These are phyloP conservation scores for Xylaria multiplex DNA, from an alignment of 2,329 filamentous ascomycete genomes.

Conservation along the genomic window DNA sequence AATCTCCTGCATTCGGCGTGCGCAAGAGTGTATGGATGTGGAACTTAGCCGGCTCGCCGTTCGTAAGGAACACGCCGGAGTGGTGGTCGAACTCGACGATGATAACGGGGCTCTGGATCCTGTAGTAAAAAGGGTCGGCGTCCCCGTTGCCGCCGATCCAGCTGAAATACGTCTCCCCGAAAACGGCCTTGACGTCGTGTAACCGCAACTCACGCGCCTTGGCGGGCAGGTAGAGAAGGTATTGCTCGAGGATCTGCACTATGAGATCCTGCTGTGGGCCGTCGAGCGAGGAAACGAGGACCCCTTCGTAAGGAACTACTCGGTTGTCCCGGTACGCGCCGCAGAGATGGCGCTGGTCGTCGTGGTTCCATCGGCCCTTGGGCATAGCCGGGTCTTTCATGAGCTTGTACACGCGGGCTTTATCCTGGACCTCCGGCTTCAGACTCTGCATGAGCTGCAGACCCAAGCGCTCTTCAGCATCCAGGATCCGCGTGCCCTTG, in stretches of 20 bases:
- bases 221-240: constrained; percentile 73
- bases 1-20: constrained; percentile 80
- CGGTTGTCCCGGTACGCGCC: constrained; percentile 84
- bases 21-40: constrained; percentile 80
- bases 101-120: constrained; percentile 79
- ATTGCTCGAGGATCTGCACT: constrained; percentile 69
- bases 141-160: constrained; percentile 79
- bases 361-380: constrained; percentile 77
- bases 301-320: constrained; percentile 77
- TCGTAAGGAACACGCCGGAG: constrained; percentile 79
- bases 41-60: constrained; percentile 78
- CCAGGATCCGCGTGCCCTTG: constrained; percentile 72
- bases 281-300: constrained; percentile 62
- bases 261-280: constrained; percentile 63
- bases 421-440: constrained; percentile 54
- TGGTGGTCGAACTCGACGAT: constrained; percentile 84
- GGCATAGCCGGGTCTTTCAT: constrained; percentile 75
- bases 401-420: constrained; percentile 66
- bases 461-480: constrained; percentile 71
- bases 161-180: constrained; percentile 79
- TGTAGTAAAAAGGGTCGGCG: constrained; percentile 78
- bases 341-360: constrained; percentile 81
- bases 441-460: constrained; percentile 76
- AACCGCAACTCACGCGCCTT: constrained; percentile 65
- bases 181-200: constrained; percentile 62